Conservation (phyloP, 148 eudicot species). For the Spergularia marina region DNA sequence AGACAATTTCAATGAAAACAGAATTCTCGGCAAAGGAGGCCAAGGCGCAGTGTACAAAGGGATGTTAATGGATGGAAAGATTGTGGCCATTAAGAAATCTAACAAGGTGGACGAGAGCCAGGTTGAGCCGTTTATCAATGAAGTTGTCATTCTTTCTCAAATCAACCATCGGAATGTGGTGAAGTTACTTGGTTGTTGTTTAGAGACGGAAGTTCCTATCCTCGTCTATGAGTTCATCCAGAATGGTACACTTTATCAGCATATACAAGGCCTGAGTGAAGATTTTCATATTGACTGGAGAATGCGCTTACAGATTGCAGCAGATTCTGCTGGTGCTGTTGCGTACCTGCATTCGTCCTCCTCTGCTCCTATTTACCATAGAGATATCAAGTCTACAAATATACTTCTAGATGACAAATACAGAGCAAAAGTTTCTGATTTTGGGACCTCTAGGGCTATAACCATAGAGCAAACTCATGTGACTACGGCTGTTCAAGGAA, state of each 20-base stretch:
- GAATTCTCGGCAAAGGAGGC: slow-evolving; percentile 20
- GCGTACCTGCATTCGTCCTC: slow-evolving; percentile 25
- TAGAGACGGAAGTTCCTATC: slow-evolving; percentile 25
- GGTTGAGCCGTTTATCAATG: slow-evolving; percentile 15
- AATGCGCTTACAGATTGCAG: slow-evolving; percentile 25
- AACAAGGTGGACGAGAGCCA: slow-evolving; percentile 16
- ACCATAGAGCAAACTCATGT: slow-evolving; percentile 24
- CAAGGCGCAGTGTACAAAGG: slow-evolving; percentile 13
- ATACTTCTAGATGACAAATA: slow-evolving; percentile 20
- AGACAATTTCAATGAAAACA: not conserved
- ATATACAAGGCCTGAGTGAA: slow-evolving; percentile 7
- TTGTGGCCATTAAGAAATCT: slow-evolving; percentile 18
- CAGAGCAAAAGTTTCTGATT: slow-evolving; percentile 24
- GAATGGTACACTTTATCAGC: slow-evolving; percentile 22
- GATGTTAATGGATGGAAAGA: slow-evolving; percentile 6
- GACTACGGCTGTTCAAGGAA: slow-evolving; percentile 18
- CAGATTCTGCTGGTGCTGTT: slow-evolving; percentile 21
- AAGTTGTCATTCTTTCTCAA: slow-evolving; percentile 18
- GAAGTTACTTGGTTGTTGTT: slow-evolving; percentile 16
- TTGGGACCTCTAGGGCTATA: slow-evolving; percentile 18
- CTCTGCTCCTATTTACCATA: slow-evolving; percentile 15
- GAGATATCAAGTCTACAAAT: slow-evolving; percentile 21
- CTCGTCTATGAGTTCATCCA: slow-evolving; percentile 19
- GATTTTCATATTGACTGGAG: slow-evolving; percentile 21
- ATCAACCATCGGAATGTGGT: slow-evolving; percentile 24